phyloP scores from a whole-genome alignment of 768 basidiomycete genomes.

The Tylopilus vinaceipallidus region DNA sequence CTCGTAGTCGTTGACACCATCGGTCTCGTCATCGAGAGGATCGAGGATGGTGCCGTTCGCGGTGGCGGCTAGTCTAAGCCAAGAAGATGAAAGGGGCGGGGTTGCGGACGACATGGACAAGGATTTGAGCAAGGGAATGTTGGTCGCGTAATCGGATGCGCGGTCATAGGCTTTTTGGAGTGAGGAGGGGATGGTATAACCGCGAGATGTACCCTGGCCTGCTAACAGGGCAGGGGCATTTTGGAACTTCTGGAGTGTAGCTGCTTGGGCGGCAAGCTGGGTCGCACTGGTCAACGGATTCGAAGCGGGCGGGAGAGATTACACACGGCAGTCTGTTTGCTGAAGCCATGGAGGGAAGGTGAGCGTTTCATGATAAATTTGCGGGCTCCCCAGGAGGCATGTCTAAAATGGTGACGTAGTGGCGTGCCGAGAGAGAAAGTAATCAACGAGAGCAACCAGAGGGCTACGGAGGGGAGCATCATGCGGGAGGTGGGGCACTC shows the following conservation, averaged over 20 bases:
- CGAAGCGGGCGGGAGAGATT: background rate
- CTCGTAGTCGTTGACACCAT: conserved; percentile 40
- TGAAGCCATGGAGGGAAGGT: background rate
- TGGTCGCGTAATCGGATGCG: conserved; percentile 21
- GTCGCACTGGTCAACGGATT: background rate
- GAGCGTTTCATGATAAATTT: background rate
- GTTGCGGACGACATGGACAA: background rate
- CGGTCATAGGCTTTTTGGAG: conserved; percentile 15
- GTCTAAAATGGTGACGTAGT: background rate
- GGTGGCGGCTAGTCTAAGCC: background rate
- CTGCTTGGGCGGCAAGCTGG: conserved; percentile 17
- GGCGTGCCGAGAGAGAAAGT: conserved; percentile 11
- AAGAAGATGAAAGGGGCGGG: background rate
- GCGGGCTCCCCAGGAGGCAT: background rate
- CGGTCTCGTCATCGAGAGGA: conserved; percentile 40
- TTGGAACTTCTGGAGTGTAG: conserved; percentile 15
- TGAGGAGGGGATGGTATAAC: conserved; percentile 11
- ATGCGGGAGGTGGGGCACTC: background rate
- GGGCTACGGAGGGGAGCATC: conserved; percentile 10
- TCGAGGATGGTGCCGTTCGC: conserved; percentile 7
- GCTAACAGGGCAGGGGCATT: conserved; percentile 16
- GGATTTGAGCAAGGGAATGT: conserved; percentile 1
- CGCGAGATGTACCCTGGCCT: conserved; percentile 2
- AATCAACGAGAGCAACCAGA: conserved; percentile 10
- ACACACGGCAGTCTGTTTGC: conserved; percentile 12